These are phyloP conservation scores for Extremus antarcticus DNA, from an alignment of 495 filamentous ascomycete species.

Conservation along the genomic window DNA sequence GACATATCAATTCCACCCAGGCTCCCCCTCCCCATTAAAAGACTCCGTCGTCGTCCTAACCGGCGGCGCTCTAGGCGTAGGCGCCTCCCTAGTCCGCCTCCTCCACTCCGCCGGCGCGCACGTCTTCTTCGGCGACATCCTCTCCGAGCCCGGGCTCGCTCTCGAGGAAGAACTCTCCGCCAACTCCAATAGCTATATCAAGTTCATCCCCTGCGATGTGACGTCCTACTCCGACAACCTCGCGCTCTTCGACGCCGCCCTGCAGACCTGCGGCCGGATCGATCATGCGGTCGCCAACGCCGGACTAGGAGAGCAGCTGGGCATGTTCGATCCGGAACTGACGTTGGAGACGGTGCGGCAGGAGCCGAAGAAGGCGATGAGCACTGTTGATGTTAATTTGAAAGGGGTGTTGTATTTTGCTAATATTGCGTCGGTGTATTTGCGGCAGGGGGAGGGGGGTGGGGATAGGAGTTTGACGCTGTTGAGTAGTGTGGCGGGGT, in stretches of 20 bases:
- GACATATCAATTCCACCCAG: slow-evolving; percentile 16
- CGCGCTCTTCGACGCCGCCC: slow-evolving; percentile 14
- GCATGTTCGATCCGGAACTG: slow-evolving; percentile 16
- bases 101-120: slow-evolving; percentile 17
- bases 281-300: slow-evolving; percentile 22
- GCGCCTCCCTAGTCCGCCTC: slow-evolving; percentile 12
- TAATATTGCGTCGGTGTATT: slow-evolving; percentile 16
- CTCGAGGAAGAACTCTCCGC: slow-evolving; percentile 3
- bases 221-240: slow-evolving; percentile 16
- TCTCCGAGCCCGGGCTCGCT: slow-evolving; percentile 9
- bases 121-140: slow-evolving; percentile 21
- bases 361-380: slow-evolving; percentile 6
- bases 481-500: slow-evolving; percentile 37
- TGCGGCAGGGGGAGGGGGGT: slow-evolving; percentile 6
- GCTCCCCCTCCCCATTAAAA: neutral
- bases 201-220: slow-evolving; percentile 14
- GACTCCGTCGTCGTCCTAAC: slow-evolving; percentile 14
- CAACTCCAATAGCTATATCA: neutral
- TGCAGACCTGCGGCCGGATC: slow-evolving; percentile 11
- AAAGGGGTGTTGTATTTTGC: slow-evolving; percentile 19
- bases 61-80: slow-evolving; percentile 11
- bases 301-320: slow-evolving; percentile 12
- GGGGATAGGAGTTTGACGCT: slow-evolving; percentile 39
- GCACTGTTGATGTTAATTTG: slow-evolving; percentile 16
- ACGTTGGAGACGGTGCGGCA: slow-evolving; percentile 15